Percentiles rank a stretch among this genome's conserved stretches.
Conservation (phyloP, 768 basidiomycete species). For the Psilocybe cubensis region DNA sequence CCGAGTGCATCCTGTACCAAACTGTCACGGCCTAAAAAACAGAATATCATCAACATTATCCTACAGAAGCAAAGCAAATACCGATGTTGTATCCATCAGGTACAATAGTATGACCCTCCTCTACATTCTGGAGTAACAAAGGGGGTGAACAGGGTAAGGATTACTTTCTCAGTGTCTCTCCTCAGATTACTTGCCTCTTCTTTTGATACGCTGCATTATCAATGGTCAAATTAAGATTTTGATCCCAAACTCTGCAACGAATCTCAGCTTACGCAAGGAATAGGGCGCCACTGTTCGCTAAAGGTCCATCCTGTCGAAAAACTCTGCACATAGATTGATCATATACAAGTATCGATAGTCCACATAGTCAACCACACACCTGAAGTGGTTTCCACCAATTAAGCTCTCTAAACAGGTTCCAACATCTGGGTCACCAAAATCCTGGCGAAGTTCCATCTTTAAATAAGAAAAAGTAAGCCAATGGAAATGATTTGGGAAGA, state of each 20-base stretch:
- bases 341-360: background rate
- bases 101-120: slow-evolving; percentile 33
- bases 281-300: slow-evolving; percentile 49
- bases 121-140: slow-evolving; percentile 21
- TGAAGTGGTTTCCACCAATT: slow-evolving; percentile 80
- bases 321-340: slow-evolving; percentile 35
- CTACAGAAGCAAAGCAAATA: background rate
- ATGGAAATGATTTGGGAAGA: slow-evolving; percentile 2
- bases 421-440: slow-evolving; percentile 65
- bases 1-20: slow-evolving; percentile 32
- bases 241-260: too few species aligned
- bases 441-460: slow-evolving; percentile 71
- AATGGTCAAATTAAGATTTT: background rate
- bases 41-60: background rate
- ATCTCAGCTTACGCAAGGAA: slow-evolving; percentile 55
- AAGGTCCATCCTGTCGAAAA: slow-evolving; percentile 61
- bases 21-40: slow-evolving; percentile 28
- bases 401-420: slow-evolving; percentile 81
- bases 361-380: slow-evolving; percentile 44
- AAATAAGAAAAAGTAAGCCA: background rate
- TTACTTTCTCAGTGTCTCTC: too few species aligned
- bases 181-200: slow-evolving; percentile 35
- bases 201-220: slow-evolving; percentile 31
- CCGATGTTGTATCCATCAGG: slow-evolving; percentile 39
- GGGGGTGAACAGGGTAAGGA: too few species aligned